Conservation (phyloP, 2,329 filamentous ascomycete genomes). For the Trichophyton mentagrophytes region DNA sequence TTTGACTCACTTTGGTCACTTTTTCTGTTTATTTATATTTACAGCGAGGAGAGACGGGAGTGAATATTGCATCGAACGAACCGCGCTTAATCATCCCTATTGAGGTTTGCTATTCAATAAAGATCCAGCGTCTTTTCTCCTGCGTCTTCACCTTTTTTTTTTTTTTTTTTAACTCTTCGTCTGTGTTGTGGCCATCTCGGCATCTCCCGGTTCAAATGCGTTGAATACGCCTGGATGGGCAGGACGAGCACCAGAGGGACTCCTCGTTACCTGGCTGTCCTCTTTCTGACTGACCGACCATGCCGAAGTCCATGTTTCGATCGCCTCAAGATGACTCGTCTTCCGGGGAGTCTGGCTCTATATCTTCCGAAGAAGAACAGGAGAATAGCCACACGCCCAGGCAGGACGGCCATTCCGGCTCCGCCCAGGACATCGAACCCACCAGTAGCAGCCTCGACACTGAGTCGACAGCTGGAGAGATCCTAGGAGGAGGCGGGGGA, state of each 20-base stretch:
- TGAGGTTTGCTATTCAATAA: neutral
- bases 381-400: neutral
- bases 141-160: no score
- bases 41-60: neutral
- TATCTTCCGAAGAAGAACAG: neutral
- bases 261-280: neutral
- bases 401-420: neutral
- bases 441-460: neutral
- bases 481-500: conserved; percentile 5
- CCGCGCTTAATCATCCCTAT: neutral
- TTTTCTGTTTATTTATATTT: neutral
- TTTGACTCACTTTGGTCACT: neutral
- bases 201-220: neutral
- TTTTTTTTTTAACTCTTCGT: neutral
- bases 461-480: neutral
- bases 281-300: neutral
- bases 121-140: neutral
- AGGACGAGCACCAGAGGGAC: conserved; percentile 1
- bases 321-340: conserved; percentile 24
- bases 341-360: neutral
- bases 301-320: conserved; percentile 29
- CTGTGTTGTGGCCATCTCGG: neutral
- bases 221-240: neutral
- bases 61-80: neutral
- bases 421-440: neutral